Evolutionary conservation across 2,329 filamentous ascomycete genomes (phyloP), one percentile per base, ranked within the genome.

Genomic region (Fusarium papillatum): DNA sequence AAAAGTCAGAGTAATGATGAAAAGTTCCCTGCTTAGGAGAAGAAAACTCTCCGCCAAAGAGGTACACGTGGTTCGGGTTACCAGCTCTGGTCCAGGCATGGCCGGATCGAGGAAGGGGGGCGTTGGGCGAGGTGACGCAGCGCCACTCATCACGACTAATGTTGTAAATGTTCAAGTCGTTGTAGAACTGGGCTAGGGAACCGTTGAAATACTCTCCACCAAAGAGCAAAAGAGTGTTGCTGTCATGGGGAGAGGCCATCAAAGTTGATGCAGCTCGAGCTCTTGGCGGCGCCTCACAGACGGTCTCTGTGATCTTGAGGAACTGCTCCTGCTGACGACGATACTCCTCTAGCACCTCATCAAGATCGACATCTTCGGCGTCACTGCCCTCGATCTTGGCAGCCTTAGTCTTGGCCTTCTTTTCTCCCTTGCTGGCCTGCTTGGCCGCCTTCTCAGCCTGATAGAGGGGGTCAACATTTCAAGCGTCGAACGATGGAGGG

Each of bases 1-100:
- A 99, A 83, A 99, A 98, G 85, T 98, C 97, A 81, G 98, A 98
- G 86, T 99, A 99, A 85, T 99, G 97, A 84, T 99, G 98, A 81
- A 99, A 99, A 0, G 96, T 98, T 6, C 97, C 97, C 85, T 98
- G 97, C 83, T 98, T 98, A 3, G 97, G 97, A 34, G 94, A 96
- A 69, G 95, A 97, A 84, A 99, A 99, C 85, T 99, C 97, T 72
- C 96, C 97, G 75, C 97, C 97, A 81, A 98, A 98, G 19, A 99
- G 87, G 83, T 98, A 99, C 64, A 98, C 91, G 39, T 94, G 92
- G 74, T 93, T 94, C 19, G 93, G 88, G 84, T 98, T 98, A 60
- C 94, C 95, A 69, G 95, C 95, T 70, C 95, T 91, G 80, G 95
- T 97, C 95, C 96, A 98, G 19, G 97, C 96, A 88, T 98, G 97